These are phyloP conservation scores for Arachnomyces sp. DNA, from an alignment of 2,329 filamentous ascomycete species.

Conservation along the genomic window DNA sequence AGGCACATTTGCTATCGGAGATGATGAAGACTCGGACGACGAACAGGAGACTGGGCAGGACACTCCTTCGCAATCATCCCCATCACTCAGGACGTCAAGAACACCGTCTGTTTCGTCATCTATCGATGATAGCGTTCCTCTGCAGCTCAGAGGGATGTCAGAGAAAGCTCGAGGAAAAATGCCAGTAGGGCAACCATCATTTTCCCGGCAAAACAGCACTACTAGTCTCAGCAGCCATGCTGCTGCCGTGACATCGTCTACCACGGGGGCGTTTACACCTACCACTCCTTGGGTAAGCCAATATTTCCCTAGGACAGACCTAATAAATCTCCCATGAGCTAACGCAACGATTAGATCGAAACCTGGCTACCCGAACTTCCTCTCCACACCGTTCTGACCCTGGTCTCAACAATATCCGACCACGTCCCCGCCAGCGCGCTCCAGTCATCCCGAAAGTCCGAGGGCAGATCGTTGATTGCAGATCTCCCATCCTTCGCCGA, in stretches of 20 bases:
- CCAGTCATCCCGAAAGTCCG: conserved; percentile 30
- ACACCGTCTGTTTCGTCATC: conserved; percentile 61
- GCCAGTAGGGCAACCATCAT: conserved; percentile 71
- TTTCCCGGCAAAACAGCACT: conserved; percentile 84
- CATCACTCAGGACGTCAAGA: conserved; percentile 45
- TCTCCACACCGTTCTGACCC: conserved; percentile 72
- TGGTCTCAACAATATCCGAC: conserved; percentile 56
- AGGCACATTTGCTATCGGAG: conserved; percentile 77
- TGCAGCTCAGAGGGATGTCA: conserved; percentile 83
- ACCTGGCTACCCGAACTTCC: conserved; percentile 88
- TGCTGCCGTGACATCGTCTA: conserved; percentile 47
- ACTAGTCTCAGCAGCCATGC: conserved; percentile 66
- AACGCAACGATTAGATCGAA: conserved; percentile 55
- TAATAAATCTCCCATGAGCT: conserved; percentile 1
- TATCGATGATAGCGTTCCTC: conserved; percentile 69
- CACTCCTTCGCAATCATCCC: conserved; percentile 51
- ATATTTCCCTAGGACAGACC: neutral
- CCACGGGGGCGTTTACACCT: conserved; percentile 59
- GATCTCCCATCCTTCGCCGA: conserved; percentile 36
- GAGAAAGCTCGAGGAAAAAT: conserved; percentile 96
- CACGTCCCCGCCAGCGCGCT: conserved; percentile 42
- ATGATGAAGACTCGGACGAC: conserved; percentile 59
- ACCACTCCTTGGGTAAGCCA: conserved; percentile 60
- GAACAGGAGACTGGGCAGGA: conserved; percentile 54
- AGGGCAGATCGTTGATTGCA: conserved; percentile 33